A percentile compares a stretch with the other conserved stretches of the same genome.
Evolutionary conservation across 2,329 filamentous ascomycete species (phyloP).

Genomic region (Aaosphaeria arxii): DNA sequence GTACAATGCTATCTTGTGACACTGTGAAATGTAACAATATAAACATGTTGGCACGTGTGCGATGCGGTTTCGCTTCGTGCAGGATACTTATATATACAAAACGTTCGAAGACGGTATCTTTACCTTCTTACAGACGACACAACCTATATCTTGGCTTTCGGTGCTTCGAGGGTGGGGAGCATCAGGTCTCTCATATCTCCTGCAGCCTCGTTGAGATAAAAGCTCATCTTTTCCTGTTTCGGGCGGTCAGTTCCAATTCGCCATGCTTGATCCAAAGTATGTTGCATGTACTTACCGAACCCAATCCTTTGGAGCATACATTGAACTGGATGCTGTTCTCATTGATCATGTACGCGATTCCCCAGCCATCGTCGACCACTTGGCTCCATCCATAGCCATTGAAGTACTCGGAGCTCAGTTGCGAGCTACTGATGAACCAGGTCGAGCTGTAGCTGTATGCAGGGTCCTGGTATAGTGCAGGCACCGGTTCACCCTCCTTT

Average conservation of each 20-base stretch:
- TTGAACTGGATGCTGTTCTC: slow-evolving; percentile 99
- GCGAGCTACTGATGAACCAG: slow-evolving; percentile 87
- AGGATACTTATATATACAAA: no score
- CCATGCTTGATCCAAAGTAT: no score
- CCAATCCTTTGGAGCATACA: slow-evolving; percentile 88
- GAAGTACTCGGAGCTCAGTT: slow-evolving; percentile 95
- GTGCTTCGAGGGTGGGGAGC: slow-evolving; percentile 70
- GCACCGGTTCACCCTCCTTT: slow-evolving; percentile 74
- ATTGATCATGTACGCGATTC: slow-evolving; percentile 99
- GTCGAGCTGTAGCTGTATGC: slow-evolving; percentile 78
- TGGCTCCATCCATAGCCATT: slow-evolving; percentile 99
- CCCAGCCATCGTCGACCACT: slow-evolving; percentile 92
- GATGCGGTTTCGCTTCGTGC: no score
- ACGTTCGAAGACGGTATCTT: no score
- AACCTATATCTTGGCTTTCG: slow-evolving; percentile 81
- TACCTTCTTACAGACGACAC: no score
- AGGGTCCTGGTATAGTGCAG: slow-evolving; percentile 81
- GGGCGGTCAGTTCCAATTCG: slow-evolving; percentile 11
- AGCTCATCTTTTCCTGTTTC: slow-evolving; percentile 75
- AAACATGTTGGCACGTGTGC: no score
- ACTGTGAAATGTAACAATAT: no score
- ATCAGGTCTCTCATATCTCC: slow-evolving; percentile 85
- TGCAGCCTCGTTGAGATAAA: slow-evolving; percentile 92
- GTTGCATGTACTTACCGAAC: slow-evolving; percentile 50
- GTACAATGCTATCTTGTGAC: no score